These are phyloP conservation scores for Kodamaea hsintzibuensis DNA, from an alignment of 805 yeast genomes.

Conservation along the genomic window DNA sequence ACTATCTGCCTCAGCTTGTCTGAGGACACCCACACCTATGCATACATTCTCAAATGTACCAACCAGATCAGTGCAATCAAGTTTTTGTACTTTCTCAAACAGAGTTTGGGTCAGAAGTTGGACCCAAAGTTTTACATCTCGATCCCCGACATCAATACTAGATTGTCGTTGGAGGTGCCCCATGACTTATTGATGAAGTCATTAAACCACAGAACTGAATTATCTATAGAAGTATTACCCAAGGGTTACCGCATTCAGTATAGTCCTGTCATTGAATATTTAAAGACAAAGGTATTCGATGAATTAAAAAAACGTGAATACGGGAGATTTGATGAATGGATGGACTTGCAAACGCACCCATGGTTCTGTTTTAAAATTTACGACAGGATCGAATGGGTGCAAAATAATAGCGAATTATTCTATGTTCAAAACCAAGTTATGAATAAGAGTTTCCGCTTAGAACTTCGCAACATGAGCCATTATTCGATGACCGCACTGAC, in stretches of 20 bases:
- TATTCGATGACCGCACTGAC: constrained; percentile 31
- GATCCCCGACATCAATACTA: constrained; percentile 47
- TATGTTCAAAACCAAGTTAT: constrained; percentile 30
- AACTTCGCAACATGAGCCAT: constrained; percentile 52
- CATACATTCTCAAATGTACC: constrained; percentile 58
- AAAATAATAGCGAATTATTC: constrained; percentile 28
- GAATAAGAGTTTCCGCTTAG: constrained; percentile 51
- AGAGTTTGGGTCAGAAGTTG: constrained; percentile 41
- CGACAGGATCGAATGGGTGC: constrained; percentile 65
- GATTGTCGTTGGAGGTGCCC: constrained; percentile 51
- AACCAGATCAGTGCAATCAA: constrained; percentile 53
- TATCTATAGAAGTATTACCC: constrained; percentile 13
- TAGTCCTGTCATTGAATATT: constrained; percentile 34
- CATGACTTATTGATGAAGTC: constrained; percentile 12
- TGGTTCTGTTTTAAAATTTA: constrained; percentile 64
- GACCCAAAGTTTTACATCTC: constrained; percentile 31
- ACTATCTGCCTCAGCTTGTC: constrained; percentile 54
- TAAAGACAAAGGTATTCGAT: constrained; percentile 37
- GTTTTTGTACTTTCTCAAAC: constrained; percentile 64
- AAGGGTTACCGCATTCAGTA: constrained; percentile 26
- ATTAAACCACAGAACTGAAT: constrained; percentile 6
- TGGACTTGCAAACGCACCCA: constrained; percentile 26
- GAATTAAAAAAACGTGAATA: constrained; percentile 24
- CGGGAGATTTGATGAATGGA: constrained; percentile 18
- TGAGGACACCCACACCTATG: constrained; percentile 20